A percentile compares a stretch with the other conserved stretches of the same genome.
Conservation (phyloP, 306 rosid genomes). For the Dryas alaskensis region DNA sequence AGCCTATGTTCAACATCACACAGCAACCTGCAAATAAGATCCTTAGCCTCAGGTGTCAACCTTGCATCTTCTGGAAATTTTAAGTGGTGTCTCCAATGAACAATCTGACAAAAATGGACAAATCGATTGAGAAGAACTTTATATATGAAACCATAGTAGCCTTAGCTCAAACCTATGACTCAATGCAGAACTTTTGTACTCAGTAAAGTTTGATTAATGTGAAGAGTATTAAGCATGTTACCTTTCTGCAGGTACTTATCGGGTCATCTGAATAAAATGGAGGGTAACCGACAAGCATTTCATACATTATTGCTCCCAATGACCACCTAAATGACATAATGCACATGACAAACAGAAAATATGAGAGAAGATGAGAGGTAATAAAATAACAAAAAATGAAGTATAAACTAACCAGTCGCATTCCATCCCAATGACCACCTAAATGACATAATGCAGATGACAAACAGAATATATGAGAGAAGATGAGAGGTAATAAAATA, state of each 20-base stretch:
- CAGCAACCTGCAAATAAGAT: conserved; percentile 83
- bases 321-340: conserved; percentile 74
- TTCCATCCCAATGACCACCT: conserved; percentile 90
- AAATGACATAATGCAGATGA: conserved; percentile 15
- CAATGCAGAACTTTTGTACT: conserved; percentile 15
- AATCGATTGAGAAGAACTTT: conserved; percentile 22
- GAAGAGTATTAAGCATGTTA: conserved; percentile 31
- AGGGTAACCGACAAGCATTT: conserved; percentile 98
- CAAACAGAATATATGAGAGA: not conserved
- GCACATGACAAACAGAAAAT: not conserved
- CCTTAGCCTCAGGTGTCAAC: conserved; percentile 84
- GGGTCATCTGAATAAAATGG: conserved; percentile 98
- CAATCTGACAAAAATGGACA: conserved; percentile 62
- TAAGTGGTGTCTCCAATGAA: conserved; percentile 93
- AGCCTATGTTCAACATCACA: conserved; percentile 93
- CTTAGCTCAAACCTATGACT: conserved; percentile 22
- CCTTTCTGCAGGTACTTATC: conserved; percentile 94
- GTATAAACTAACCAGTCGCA: too few relatives aligned
- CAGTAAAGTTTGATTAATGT: not conserved
- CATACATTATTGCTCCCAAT: conserved; percentile 93
- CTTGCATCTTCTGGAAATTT: conserved; percentile 84
- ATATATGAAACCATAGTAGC: conserved; percentile 10
- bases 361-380: not conserved
- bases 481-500: not conserved
- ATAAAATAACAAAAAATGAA: conserved; percentile 4